These are phyloP conservation scores for Hymenoscyphus albidus DNA, from an alignment of 2,329 filamentous ascomycete species.

Conservation along the genomic window DNA sequence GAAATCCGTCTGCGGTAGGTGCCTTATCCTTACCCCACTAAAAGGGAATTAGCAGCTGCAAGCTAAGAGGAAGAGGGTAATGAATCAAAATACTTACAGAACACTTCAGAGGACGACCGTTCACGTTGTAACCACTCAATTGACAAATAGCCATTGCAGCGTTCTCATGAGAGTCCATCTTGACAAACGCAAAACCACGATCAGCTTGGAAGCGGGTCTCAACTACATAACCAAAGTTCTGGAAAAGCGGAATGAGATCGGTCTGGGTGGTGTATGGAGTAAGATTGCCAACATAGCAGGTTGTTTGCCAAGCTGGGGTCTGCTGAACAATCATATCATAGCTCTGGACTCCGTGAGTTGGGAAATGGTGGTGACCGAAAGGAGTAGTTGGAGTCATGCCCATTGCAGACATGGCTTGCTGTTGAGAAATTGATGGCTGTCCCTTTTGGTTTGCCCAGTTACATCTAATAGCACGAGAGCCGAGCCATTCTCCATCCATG, in stretches of 20 bases:
- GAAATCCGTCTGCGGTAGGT: constrained; percentile 69
- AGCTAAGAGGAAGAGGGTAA: constrained; percentile 10
- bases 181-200: constrained; percentile 96
- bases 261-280: constrained; percentile 97
- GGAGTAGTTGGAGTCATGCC: constrained; percentile 97
- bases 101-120: constrained; percentile 94
- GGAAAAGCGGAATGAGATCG: constrained; percentile 95
- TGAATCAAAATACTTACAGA: constrained; percentile 70
- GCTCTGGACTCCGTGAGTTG: constrained; percentile 91
- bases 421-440: constrained; percentile 97
- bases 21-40: constrained; percentile 99
- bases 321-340: constrained; percentile 96
- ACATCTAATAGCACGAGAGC: constrained; percentile 95
- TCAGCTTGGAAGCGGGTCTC: constrained; percentile 98
- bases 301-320: constrained; percentile 97
- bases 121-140: constrained; percentile 95
- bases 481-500: constrained; percentile 99
- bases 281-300: constrained; percentile 94
- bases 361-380: constrained; percentile 96
- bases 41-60: constrained; percentile 35
- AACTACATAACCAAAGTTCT: constrained; percentile 96
- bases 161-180: constrained; percentile 98
- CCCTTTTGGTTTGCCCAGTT: constrained; percentile 99
- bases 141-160: constrained; percentile 98
- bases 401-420: constrained; percentile 95